Evolutionary conservation across 179 eudicot species (phyloP), one percentile per base, ranked within the genome.

Genomic region (Silene vulgaris): DNA sequence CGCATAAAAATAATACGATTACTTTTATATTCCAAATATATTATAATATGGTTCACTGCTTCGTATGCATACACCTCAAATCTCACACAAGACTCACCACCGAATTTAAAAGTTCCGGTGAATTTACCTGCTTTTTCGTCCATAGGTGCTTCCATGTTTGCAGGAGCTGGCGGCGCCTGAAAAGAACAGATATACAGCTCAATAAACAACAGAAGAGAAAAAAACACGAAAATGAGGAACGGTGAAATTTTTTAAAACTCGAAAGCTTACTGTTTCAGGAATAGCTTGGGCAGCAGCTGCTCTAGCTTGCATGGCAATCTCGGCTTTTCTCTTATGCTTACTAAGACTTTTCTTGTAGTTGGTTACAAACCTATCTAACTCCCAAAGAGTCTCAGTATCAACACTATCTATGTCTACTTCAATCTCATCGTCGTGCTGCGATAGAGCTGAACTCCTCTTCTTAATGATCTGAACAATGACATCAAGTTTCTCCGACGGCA

Each of bases 381-480:
- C 88, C 88, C 88, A 85, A 60, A 85, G 84, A 52, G 88, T 85
- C 77, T 85, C 86, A 52, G 75, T 79, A 75, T 85, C 88, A 74
- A 85, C 81, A 66, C 82, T 85, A 77, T 85, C 88, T 71, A 85
- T 85, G 81, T 85, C 88, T 60, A 85, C 84, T 66, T 85, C 88
- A 74, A 85, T 83, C 72, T 85, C 88, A 61, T 83, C 88, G 14
- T 83, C 88, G 40, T 83, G 80, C 78, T 83, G 88, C 52, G 84
- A 83, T 65, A 85, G 74, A 23, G 81, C 77, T 29, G 88, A 84
- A 29, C 81, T 81, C 68, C 86, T 78, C 77, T 83, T 85, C 77
- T 79, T 75, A 60, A 85, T 85, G 35, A 85, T 83, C 78, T 81
- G 86, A 40, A 81, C 82, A 71, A 85, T 84, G 60, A 75, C 78